Conservation (phyloP, 345 rosid species). For the Physaria fendleri region DNA sequence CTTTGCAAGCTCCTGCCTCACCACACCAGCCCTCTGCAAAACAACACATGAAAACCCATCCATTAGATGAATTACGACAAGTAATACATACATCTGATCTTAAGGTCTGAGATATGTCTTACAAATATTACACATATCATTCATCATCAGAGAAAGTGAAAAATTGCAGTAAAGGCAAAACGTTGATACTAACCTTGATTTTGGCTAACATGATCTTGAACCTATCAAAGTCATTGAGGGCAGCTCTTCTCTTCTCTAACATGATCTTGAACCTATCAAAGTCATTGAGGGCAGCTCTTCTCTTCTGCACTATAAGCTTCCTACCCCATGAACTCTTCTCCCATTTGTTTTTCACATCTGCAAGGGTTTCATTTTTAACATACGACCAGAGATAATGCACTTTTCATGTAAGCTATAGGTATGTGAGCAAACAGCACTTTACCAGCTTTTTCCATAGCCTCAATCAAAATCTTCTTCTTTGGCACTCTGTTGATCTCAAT, state of each 20-base stretch:
- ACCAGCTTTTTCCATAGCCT: conserved; percentile 88
- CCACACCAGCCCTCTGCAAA: conserved; percentile 60
- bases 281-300: too few species aligned
- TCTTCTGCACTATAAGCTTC: conserved; percentile 72
- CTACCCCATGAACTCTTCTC: conserved; percentile 88
- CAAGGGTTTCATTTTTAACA: too few species aligned
- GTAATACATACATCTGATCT: background rate
- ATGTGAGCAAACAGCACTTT: too few species aligned
- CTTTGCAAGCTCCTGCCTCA: conserved; percentile 65
- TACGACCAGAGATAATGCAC: background rate
- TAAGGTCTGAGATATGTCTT: background rate
- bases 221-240: conserved; percentile 74
- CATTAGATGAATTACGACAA: background rate
- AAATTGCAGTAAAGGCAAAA: background rate
- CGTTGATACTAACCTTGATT: conserved; percentile 47
- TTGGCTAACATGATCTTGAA: conserved; percentile 86
- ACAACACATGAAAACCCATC: conserved; percentile 16
- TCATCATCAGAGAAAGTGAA: background rate
- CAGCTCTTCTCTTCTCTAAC: conserved; percentile 65
- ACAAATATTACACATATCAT: background rate
- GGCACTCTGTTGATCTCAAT: conserved; percentile 74
- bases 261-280: too few species aligned
- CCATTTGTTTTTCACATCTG: conserved; percentile 86
- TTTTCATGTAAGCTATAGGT: background rate
- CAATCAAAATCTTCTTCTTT: conserved; percentile 63